phyloP scores from a whole-genome alignment of 768 basidiomycete species.

The Neoboletus brunneissimus region DNA sequence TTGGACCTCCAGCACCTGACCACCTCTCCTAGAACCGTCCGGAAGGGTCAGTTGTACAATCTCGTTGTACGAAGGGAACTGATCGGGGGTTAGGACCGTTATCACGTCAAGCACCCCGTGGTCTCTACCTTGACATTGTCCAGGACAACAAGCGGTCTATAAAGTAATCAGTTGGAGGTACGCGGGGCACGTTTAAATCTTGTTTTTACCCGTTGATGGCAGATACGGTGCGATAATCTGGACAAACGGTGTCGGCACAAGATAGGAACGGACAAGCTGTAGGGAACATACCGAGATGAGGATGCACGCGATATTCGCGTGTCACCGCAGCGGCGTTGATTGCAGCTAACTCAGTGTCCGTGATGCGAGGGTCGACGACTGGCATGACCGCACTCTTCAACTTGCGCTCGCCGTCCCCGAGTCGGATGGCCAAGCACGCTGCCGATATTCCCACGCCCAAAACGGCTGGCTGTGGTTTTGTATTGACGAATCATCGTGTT shows the following conservation, averaged over 20 bases:
- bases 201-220: conserved; percentile 88
- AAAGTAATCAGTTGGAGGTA: conserved; percentile 10
- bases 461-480: background rate
- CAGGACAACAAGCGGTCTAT: conserved; percentile 89
- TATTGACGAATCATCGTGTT: background rate
- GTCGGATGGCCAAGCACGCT: conserved; percentile 2
- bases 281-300: conserved; percentile 67
- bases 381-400: conserved; percentile 30
- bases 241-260: conserved; percentile 11
- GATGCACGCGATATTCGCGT: conserved; percentile 82
- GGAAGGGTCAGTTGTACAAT: conserved; percentile 94
- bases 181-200: background rate
- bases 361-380: conserved; percentile 54
- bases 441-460: conserved; percentile 25
- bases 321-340: conserved; percentile 90
- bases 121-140: conserved; percentile 92
- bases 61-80: conserved; percentile 99
- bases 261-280: conserved; percentile 1
- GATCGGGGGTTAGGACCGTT: conserved; percentile 15
- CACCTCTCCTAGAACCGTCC: conserved; percentile 92
- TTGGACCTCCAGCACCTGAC: conserved; percentile 96
- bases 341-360: conserved; percentile 68
- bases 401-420: conserved; percentile 8
- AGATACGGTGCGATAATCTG: conserved; percentile 97
- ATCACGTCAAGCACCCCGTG: background rate